These are phyloP conservation scores for Funneliformis geosporum DNA, from an alignment of 192 early-diverging fungal species.

Conservation along the genomic window DNA sequence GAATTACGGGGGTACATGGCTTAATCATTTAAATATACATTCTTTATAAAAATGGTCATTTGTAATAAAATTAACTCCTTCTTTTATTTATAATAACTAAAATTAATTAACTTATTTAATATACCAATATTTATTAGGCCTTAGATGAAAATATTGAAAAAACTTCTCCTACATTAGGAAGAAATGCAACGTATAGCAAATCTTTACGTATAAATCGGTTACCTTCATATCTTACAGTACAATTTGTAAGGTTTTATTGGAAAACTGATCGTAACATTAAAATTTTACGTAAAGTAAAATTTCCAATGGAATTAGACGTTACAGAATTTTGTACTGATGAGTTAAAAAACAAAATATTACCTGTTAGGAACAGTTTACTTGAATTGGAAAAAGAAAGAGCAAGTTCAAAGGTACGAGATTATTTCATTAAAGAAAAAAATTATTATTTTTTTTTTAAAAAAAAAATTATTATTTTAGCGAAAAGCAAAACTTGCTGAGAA, in stretches of 20 bases:
- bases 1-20: conserved; percentile 55
- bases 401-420: conserved; percentile 44
- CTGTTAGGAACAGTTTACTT: conserved; percentile 63
- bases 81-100: not conserved
- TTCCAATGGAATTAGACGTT: conserved; percentile 89
- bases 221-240: conserved; percentile 84
- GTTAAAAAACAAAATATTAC: conserved; percentile 72
- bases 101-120: not conserved
- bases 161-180: conserved; percentile 75
- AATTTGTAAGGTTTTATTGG: conserved; percentile 97
- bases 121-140: conserved; percentile 42
- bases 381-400: conserved; percentile 71
- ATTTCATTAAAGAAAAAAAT: not conserved
- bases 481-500: conserved; percentile 34
- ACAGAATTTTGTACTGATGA: conserved; percentile 84
- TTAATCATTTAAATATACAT: not conserved
- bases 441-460: not conserved
- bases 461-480: conserved; percentile 23
- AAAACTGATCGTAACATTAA: conserved; percentile 80
- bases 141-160: conserved; percentile 89
- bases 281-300: conserved; percentile 94
- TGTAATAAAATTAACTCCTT: not conserved
- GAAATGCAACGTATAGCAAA: conserved; percentile 79
- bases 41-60: not conserved
- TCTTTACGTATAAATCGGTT: conserved; percentile 77